A percentile compares a stretch with the other conserved stretches of the same genome.
Evolutionary conservation across 2,329 filamentous ascomycete species (phyloP).

Genomic region (Epichloe brachyelytri): DNA sequence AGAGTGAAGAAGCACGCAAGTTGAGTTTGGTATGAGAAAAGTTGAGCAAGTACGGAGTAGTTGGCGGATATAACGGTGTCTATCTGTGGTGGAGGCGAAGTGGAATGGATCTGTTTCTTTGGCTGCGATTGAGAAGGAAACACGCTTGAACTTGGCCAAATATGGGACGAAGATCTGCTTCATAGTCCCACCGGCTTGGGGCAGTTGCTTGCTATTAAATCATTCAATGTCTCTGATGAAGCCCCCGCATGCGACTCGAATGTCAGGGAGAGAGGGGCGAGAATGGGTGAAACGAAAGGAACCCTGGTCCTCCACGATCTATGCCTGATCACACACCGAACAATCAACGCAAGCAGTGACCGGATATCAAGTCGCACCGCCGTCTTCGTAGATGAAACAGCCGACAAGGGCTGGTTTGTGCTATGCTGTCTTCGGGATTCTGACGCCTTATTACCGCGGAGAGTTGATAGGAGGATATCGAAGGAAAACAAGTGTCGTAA

Average conservation of each 20-base stretch:
- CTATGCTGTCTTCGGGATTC: not conserved
- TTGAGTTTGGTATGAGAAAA: not conserved
- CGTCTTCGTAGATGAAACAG: not conserved
- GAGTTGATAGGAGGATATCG: not conserved
- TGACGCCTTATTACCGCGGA: not conserved
- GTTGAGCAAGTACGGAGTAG: too few relatives aligned
- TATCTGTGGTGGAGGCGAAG: not conserved
- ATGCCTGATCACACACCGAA: too few relatives aligned
- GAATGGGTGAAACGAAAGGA: not conserved
- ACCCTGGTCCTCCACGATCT: not conserved
- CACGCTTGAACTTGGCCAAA: not conserved
- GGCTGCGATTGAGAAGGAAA: not conserved
- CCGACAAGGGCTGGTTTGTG: not conserved
- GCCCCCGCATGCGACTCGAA: not conserved
- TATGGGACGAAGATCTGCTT: not conserved
- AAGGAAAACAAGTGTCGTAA: not conserved
- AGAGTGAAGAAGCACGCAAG: not conserved
- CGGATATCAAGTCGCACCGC: not conserved
- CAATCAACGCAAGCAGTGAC: not conserved
- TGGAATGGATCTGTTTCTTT: not conserved
- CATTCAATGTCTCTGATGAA: not conserved
- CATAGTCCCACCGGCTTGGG: not conserved
- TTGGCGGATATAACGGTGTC: not conserved
- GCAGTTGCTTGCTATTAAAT: not conserved
- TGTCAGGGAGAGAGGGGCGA: not conserved